Evolutionary conservation across 257 asterid species (phyloP), one percentile per base, ranked within the genome.

Genomic region (Penstemon davidsonii): DNA sequence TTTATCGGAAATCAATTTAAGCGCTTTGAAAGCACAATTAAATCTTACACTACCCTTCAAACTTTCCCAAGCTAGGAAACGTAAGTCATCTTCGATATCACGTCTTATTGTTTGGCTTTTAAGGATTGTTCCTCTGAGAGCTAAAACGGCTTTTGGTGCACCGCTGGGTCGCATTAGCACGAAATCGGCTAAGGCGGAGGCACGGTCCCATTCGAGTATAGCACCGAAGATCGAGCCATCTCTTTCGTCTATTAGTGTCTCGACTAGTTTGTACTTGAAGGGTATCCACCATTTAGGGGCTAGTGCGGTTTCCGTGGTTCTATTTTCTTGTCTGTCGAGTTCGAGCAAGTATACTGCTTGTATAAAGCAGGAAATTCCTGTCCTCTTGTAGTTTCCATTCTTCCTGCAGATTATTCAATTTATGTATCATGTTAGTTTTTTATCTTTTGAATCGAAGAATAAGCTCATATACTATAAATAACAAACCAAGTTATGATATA

Each of bases 281-380:
- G 99, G 97, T 33, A 64, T 86, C 98, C 96, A 91, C 99, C 99
- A 94, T 68, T 94, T 88, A 3, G 99, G 98, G 49, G 99, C 99
- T n/a, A 94, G 98, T 54, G 92, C 96, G 19, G 75, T 81, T 46
- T 82, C 87, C 4, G 68, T 46, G 44, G 77, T 79, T 80, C 98
- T 55, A 67, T 80, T 86, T 73, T 94, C 99, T 73, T 94, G 99
- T 56, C 96, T 78, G 80, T 94, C 99, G 9, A 94, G 89, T 72
- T 94, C 99, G 3, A 94, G 95, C 78, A 94, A 79, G 88, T 94
- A 94, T 4, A 91, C 96, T 0, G 96, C 95, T 79, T 94, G 99
- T 69, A 94, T 91, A 44, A 94, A 94, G 82, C 99, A 94, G 44
- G 99, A 89, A 18, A 87, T 84, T 8, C 91, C 98, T 0, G 87